Evolutionary conservation across 495 filamentous ascomycete species (phyloP), one percentile per base, ranked within the genome.

Genomic region (Aspergillus sclerotioniger): DNA sequence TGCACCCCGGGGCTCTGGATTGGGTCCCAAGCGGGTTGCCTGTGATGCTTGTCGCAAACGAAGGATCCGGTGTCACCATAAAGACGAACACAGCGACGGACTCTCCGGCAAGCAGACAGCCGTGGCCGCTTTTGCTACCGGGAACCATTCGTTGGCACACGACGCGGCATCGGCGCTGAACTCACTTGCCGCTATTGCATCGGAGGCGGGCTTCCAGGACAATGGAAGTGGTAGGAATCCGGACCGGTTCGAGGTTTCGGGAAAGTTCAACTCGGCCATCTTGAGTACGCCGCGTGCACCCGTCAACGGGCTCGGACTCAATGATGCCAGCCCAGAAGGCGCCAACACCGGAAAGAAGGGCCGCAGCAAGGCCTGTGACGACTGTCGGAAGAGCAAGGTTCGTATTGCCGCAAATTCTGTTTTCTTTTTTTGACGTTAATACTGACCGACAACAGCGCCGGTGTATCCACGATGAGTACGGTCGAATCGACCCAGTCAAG

Each of bases 361-460:
- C 67, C 82, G 78, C 62, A 84, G 75, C 59, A 87, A 85, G 63
- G 85, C 85, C 10, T 88, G 85, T 60, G 79, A 82, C 57, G 83
- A 87, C 57, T 88, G 85, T 63, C 82, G 85, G 17, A 87, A 83
- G 66, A 86, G 83, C 76, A 88, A 88, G 81, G 85, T 86, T 59
- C 62, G 68, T 63, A 13, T 25, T 46, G 21, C 13, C 13, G 13
- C 37, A 13, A 15, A 0, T 6, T 6, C 12, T 9, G 15, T 56
- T 47, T 35, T 44, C 5, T 21, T 57, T 13, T 53, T 52, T 19
- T 31, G 28, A 31, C 33, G 35, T 33, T 21, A 43, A 53, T 44
- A 21, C 43, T 58, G 54, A 63, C 62, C 76, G 52, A 0, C 2
- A 39, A 16, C 25, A 88, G 85, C 84, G 85, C 52, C 83, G 85